These are phyloP conservation scores for Leishmania turanica DNA, from an alignment of 208 protist species.

Conservation along the genomic window DNA sequence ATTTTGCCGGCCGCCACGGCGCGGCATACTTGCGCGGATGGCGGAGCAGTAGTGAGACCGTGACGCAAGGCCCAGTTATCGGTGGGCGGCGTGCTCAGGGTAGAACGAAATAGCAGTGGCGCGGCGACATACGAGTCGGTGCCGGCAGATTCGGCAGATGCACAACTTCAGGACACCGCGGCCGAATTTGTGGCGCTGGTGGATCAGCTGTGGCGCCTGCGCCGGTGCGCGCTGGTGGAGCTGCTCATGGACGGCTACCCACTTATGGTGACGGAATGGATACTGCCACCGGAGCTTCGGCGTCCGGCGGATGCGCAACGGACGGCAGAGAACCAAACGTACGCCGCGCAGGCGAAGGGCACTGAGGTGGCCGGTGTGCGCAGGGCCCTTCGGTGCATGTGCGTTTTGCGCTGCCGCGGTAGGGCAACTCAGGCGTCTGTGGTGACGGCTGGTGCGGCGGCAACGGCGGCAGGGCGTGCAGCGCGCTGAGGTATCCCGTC, in stretches of 20 bases:
- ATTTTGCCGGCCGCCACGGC: background rate
- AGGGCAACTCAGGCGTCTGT: background rate
- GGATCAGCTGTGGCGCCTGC: conserved; percentile 10
- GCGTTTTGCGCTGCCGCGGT: conserved; percentile 9
- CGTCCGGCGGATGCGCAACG: background rate
- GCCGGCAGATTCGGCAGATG: background rate
- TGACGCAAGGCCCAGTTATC: background rate
- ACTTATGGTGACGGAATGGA: conserved; percentile 9
- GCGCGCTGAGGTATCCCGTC: background rate
- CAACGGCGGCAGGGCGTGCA: background rate
- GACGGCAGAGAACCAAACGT: background rate
- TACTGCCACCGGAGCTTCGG: conserved; percentile 10
- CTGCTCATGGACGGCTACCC: conserved; percentile 16
- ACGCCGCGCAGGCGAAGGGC: background rate
- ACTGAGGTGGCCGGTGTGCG: background rate
- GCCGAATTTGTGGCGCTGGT: conserved; percentile 9
- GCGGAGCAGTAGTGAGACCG: background rate
- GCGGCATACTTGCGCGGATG: background rate
- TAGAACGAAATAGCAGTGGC: background rate
- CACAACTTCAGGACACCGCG: background rate
- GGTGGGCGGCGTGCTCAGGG: background rate
- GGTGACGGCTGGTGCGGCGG: conserved; percentile 2
- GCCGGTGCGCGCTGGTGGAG: conserved; percentile 20
- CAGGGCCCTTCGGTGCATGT: conserved; percentile 10
- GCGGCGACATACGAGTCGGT: background rate